Evolutionary conservation across 2,329 filamentous ascomycete genomes (phyloP), one percentile per base, ranked within the genome.

Genomic region (Phialophora chinensis): DNA sequence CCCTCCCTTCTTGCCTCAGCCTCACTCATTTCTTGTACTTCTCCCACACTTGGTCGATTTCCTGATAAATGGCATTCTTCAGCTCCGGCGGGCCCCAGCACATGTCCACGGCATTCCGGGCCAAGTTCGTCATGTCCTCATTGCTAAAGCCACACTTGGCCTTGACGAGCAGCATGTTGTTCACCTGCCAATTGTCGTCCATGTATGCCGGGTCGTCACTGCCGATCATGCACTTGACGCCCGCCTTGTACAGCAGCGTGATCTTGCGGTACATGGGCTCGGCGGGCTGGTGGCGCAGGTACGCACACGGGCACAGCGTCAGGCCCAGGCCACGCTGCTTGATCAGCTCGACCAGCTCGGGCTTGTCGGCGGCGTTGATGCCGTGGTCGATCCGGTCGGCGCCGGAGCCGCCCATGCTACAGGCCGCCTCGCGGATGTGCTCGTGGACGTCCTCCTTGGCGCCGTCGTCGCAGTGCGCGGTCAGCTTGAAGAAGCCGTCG

Each of bases 151-250:
- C 66, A 62, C 82, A 82, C 55, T 80, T 79, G 3, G 73, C 76
- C 61, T 79, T 79, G 6, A 77, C 76, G 70, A 84, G 78, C 60
- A 80, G 74, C 76, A 85, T 74, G 60, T 83, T 83, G 14, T 82
- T 79, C 63, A 80, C 74, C 31, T 85, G 74, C 82, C 82, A 85
- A 38, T 81, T 79, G 65, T 84, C 77, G 64, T 84, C 80, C 75
- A 84, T 81, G 60, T 83, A 82, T 2, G 81, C 79, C 12, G 82
- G 82, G 67, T 84, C 82, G 69, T 84, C 82, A 59, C 80, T 82
- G 63, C 81, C 81, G 66, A 84, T 80, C 57, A 79, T 80, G 56
- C 84, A 75, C 53, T 79, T 79, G 20, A 84, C 77, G 0, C 81
- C 82, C 3, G 73, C 76, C 33, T 83, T 78, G 65, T 79, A 76